Percentiles rank a stretch among this genome's conserved stretches.
Evolutionary conservation across 164 flowering plant species (phyloP).

Genomic region (Magnolia kwangsiensis): DNA sequence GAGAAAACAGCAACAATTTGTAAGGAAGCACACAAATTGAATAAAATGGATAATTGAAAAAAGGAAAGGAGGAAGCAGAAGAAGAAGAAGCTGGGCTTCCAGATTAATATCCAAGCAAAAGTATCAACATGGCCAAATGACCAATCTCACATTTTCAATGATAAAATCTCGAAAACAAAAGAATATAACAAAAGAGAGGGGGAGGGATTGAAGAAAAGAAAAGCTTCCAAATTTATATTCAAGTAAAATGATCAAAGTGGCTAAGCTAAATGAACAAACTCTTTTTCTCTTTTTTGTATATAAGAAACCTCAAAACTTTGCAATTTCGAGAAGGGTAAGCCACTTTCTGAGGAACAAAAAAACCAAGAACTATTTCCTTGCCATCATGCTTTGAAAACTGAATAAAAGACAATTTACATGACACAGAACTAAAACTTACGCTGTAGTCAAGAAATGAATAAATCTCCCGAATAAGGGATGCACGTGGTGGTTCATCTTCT

Average conservation of each 20-base stretch:
- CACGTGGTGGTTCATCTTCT: slow-evolving; percentile 48
- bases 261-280: too few species aligned
- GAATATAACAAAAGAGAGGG: background rate
- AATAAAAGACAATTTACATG: background rate
- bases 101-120: too few species aligned
- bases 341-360: background rate
- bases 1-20: background rate
- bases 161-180: background rate
- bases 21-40: background rate
- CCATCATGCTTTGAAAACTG: background rate
- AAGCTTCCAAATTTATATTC: background rate
- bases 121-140: background rate
- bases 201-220: background rate
- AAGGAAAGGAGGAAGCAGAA: background rate
- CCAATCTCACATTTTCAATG: background rate
- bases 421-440: slow-evolving; percentile 46
- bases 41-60: background rate
- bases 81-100: background rate
- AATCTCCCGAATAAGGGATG: slow-evolving; percentile 70
- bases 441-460: slow-evolving; percentile 79
- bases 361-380: background rate
- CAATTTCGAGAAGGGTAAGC: too few species aligned
- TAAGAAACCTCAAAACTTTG: too few species aligned
- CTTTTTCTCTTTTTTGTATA: too few species aligned
- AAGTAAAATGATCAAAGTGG: background rate